A percentile compares a stretch with the other conserved stretches of the same genome.
phyloP scores from a whole-genome alignment of 73 alveolate species.

The Loxodes magnus region DNA sequence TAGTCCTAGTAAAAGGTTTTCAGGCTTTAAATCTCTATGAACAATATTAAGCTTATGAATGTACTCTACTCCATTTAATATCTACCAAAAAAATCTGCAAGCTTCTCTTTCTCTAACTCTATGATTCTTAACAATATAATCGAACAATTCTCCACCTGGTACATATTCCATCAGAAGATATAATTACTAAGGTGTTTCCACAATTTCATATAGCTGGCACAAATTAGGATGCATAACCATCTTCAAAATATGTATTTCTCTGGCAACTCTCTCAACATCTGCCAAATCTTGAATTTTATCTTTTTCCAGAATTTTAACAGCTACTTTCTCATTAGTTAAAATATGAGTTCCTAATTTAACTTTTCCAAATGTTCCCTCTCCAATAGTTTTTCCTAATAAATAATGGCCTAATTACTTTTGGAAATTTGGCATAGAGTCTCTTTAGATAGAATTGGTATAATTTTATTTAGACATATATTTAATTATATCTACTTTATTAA shows the following conservation, averaged over 20 bases:
- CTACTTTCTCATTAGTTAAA: slow-evolving; percentile 27
- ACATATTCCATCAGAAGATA: slow-evolving; percentile 84
- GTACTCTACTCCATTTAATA: slow-evolving; percentile 76
- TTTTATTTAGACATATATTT: too few relatives aligned
- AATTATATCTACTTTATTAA: too few relatives aligned
- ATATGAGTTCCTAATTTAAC: slow-evolving; percentile 30
- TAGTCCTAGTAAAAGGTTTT: slow-evolving; percentile 70
- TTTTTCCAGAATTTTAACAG: slow-evolving; percentile 69
- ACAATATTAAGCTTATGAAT: slow-evolving; percentile 61
- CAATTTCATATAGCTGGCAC: slow-evolving; percentile 75
- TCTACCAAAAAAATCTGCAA: slow-evolving; percentile 53
- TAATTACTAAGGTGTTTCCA: slow-evolving; percentile 33
- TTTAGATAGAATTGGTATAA: too few relatives aligned
- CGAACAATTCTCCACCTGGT: slow-evolving; percentile 82
- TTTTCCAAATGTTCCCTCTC: slow-evolving; percentile 50
- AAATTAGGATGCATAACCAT: slow-evolving; percentile 71
- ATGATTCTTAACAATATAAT: slow-evolving; percentile 62
- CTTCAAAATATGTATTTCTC: slow-evolving; percentile 79
- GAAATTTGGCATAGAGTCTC: too few relatives aligned
- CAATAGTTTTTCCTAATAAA: slow-evolving; percentile 35
- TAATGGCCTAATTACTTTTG: too few relatives aligned
- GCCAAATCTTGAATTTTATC: slow-evolving; percentile 44
- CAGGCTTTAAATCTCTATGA: slow-evolving; percentile 90
- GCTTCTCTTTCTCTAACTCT: slow-evolving; percentile 67
- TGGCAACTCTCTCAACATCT: slow-evolving; percentile 68